Percentiles rank a stretch among this genome's conserved stretches.
Evolutionary conservation across 495 filamentous ascomycete genomes (phyloP).

Genomic region (Penicillium chermesinum): DNA sequence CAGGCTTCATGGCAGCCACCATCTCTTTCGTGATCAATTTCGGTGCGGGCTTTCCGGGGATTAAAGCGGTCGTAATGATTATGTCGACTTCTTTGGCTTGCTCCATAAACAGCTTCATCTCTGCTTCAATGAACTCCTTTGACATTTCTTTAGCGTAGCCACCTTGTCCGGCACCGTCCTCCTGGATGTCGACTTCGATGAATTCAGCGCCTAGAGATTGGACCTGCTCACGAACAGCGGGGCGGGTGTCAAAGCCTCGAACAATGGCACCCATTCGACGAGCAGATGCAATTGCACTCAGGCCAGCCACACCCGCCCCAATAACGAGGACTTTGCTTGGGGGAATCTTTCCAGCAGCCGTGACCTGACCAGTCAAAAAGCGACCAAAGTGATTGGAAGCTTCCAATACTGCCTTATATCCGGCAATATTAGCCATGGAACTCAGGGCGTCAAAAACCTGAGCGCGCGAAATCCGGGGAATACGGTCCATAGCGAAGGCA

Average conservation of each 20-base stretch:
- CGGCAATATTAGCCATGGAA: constrained; percentile 84
- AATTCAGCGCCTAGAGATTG: constrained; percentile 81
- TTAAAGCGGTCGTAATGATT: constrained; percentile 76
- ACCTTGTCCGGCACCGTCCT: constrained; percentile 74
- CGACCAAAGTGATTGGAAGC: constrained; percentile 78
- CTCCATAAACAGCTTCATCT: constrained; percentile 81
- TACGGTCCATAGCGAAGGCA: constrained; percentile 78
- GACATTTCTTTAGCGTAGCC: constrained; percentile 88
- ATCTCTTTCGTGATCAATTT: constrained; percentile 74
- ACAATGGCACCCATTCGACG: constrained; percentile 79
- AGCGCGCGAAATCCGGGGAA: constrained; percentile 76
- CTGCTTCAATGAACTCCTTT: constrained; percentile 79
- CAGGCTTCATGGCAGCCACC: constrained; percentile 75
- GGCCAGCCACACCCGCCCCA: constrained; percentile 73
- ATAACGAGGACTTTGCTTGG: constrained; percentile 80
- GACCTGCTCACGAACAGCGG: constrained; percentile 75
- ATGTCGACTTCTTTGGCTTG: constrained; percentile 82
- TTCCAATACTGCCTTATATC: constrained; percentile 79
- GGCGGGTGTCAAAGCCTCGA: constrained; percentile 74
- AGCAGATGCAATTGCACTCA: constrained; percentile 77
- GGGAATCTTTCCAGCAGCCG: constrained; percentile 76
- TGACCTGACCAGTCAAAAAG: constrained; percentile 77
- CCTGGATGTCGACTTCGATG: constrained; percentile 75
- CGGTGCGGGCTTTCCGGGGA: constrained; percentile 70
- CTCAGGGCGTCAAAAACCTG: constrained; percentile 70